A percentile compares a stretch with the other conserved stretches of the same genome.
These are phyloP conservation scores for Penicillium aurantiogriseum DNA, from an alignment of 2,329 filamentous ascomycete species.

Conservation along the genomic window DNA sequence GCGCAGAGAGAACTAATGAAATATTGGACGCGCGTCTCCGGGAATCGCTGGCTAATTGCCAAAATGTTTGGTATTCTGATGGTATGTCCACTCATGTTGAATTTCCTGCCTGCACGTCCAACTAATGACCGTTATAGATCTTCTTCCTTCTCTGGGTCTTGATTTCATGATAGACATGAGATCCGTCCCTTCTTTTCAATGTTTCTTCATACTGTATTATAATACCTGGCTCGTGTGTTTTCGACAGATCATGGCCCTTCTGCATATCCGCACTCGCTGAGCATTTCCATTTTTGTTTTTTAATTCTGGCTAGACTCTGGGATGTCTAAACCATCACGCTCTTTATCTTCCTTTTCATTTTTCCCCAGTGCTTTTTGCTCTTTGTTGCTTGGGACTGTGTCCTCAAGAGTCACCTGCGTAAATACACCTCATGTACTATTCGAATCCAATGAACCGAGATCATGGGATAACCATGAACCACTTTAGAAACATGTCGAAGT, in stretches of 20 bases:
- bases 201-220: conserved; percentile 32
- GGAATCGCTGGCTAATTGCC: conserved; percentile 92
- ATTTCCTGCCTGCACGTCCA: neutral
- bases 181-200: neutral
- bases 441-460: conserved; percentile 1
- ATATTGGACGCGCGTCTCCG: conserved; percentile 91
- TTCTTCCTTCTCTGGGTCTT: conserved; percentile 78
- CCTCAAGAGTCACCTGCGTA: conserved; percentile 17
- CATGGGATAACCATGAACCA: conserved; percentile 1
- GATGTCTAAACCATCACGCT: conserved; percentile 13
- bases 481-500: neutral
- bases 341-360: conserved; percentile 11
- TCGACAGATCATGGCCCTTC: conserved; percentile 22
- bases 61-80: conserved; percentile 81
- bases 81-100: conserved; percentile 43
- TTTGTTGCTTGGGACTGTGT: conserved; percentile 20
- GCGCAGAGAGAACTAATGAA: conserved; percentile 93
- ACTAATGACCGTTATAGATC: conserved; percentile 49
- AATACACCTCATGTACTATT: conserved; percentile 25
- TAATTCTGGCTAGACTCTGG: conserved; percentile 27
- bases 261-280: conserved; percentile 18
- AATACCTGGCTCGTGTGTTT: conserved; percentile 27
- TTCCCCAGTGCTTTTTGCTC: neutral
- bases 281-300: conserved; percentile 17
- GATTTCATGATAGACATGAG: conserved; percentile 46